phyloP scores from a whole-genome alignment of 2,329 filamentous ascomycete genomes.

The Neocucurbitaria cava region DNA sequence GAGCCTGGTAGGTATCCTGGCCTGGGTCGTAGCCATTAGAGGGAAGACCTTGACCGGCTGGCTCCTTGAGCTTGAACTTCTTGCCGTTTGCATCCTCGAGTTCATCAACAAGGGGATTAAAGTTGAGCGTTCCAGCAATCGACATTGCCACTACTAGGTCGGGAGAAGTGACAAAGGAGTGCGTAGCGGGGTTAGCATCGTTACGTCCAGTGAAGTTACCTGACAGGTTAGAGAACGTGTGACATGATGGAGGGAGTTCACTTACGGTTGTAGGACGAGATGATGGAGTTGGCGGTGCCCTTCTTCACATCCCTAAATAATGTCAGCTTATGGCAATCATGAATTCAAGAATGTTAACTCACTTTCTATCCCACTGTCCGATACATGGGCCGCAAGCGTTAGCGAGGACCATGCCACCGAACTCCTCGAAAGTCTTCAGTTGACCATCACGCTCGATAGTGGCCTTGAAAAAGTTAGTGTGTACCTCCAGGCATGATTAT shows the following conservation, averaged over 20 bases:
- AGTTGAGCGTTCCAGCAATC: conserved; percentile 83
- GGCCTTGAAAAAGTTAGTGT: conserved; percentile 42
- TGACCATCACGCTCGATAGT: conserved; percentile 89
- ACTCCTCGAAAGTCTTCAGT: conserved; percentile 93
- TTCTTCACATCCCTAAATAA: conserved; percentile 93
- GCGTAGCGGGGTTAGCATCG: conserved; percentile 92
- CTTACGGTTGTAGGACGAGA: conserved; percentile 95
- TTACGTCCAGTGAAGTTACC: conserved; percentile 96
- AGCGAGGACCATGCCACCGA: conserved; percentile 91
- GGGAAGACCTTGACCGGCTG: conserved; percentile 83
- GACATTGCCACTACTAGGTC: conserved; percentile 88
- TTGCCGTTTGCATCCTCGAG: conserved; percentile 96
- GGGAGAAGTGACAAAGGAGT: conserved; percentile 91
- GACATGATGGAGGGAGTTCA: not conserved
- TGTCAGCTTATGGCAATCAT: too few relatives aligned
- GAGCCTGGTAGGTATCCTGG: conserved; percentile 93
- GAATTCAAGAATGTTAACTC: too few relatives aligned
- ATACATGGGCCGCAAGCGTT: conserved; percentile 97
- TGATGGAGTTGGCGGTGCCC: conserved; percentile 93
- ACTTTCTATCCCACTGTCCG: too few relatives aligned
- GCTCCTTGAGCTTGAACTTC: conserved; percentile 85
- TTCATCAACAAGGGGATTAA: conserved; percentile 93
- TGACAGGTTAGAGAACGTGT: not conserved
- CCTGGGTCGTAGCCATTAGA: conserved; percentile 85
- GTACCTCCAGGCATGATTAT: not conserved